A percentile compares a stretch with the other conserved stretches of the same genome.
Evolutionary conservation across 2,329 filamentous ascomycete genomes (phyloP).

Genomic region (Phaeosphaeriaceae sp.): DNA sequence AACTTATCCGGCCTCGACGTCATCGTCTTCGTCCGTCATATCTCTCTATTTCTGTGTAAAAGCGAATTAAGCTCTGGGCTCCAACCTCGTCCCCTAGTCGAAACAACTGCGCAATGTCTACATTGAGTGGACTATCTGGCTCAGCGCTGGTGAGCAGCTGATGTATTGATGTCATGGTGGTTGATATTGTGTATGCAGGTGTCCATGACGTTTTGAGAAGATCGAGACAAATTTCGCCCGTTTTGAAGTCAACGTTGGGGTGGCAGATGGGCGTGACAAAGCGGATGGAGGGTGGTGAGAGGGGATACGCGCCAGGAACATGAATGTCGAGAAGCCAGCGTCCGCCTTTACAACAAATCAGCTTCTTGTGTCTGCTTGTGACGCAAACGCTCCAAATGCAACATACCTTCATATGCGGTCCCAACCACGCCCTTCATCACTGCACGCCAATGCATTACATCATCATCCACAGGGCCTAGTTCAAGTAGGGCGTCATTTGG

Average conservation of each 20-base stretch:
- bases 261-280: conserved; percentile 68
- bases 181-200: conserved; percentile 80
- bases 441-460: conserved; percentile 66
- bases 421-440: conserved; percentile 65
- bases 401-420: conserved; percentile 65
- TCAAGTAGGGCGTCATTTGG: conserved; percentile 64
- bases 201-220: conserved; percentile 80
- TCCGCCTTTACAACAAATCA: conserved; percentile 59
- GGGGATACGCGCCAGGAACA: conserved; percentile 80
- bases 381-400: too few relatives aligned
- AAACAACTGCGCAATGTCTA: conserved; percentile 76
- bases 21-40: conserved; percentile 34
- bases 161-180: conserved; percentile 74
- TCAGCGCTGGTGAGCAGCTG: conserved; percentile 73
- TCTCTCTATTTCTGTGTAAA: conserved; percentile 66
- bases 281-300: conserved; percentile 74
- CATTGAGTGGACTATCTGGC: conserved; percentile 76
- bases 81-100: conserved; percentile 71
- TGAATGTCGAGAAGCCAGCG: conserved; percentile 82
- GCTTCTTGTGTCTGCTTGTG: neutral
- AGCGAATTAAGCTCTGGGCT: conserved; percentile 72
- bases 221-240: conserved; percentile 93
- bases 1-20: neutral
- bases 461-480: conserved; percentile 63
- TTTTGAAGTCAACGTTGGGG: conserved; percentile 57